Conservation (phyloP, 331 rosid species). For the Spiraea crenata region DNA sequence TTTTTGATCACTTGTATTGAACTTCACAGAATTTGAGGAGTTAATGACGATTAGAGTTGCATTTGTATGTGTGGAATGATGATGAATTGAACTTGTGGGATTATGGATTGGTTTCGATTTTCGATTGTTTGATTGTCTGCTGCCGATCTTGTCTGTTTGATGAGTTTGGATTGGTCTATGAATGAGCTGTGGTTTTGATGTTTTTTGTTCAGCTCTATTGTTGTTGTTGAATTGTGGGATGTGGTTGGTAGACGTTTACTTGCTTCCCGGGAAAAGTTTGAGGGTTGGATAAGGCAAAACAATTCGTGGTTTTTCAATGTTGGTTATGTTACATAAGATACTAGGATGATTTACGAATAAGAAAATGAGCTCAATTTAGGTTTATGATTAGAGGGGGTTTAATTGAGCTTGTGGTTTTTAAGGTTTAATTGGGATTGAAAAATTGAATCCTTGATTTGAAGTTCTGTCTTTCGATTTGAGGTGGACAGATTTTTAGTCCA, state of each 20-base stretch:
- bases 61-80: constrained; percentile 34
- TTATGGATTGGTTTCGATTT: constrained; percentile 19
- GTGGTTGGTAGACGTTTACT: constrained; percentile 14
- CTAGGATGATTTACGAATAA: not conserved
- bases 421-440: constrained; percentile 26
- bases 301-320: constrained; percentile 24
- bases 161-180: constrained; percentile 28
- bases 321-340: constrained; percentile 3
- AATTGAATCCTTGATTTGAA: constrained; percentile 23
- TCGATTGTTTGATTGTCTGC: constrained; percentile 27
- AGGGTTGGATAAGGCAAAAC: constrained; percentile 32
- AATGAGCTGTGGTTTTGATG: constrained; percentile 6
- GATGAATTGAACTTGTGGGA: constrained; percentile 32
- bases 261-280: constrained; percentile 10
- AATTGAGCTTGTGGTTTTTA: constrained; percentile 22
- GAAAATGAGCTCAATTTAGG: constrained; percentile 13
- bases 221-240: constrained; percentile 42
- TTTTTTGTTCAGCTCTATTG: constrained; percentile 22
- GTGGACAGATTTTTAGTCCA: too few relatives aligned
- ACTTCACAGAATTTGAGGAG: constrained; percentile 6
- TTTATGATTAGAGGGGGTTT: constrained; percentile 18
- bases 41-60: constrained; percentile 17
- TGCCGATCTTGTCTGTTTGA: constrained; percentile 28
- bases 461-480: not conserved
- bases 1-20: constrained; percentile 20